Percentiles rank a stretch among this genome's conserved stretches.
These are phyloP conservation scores for Geranium brycei DNA, from an alignment of 345 rosid genomes.

Conservation along the genomic window DNA sequence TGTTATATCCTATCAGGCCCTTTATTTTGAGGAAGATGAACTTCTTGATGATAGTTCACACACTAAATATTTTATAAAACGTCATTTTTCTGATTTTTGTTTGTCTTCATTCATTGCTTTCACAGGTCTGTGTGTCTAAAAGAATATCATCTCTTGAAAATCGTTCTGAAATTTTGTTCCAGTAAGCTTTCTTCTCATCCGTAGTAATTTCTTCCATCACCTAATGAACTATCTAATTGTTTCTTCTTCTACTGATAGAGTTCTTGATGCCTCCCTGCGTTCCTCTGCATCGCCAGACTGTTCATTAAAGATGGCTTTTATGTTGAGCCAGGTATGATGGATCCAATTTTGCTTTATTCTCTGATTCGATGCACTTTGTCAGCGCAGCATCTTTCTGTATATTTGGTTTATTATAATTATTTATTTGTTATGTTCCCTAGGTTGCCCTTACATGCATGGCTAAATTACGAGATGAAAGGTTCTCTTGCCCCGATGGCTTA, in stretches of 20 bases:
- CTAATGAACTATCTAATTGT: conserved; percentile 14
- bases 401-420: conserved; percentile 3
- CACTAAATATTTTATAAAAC: not conserved
- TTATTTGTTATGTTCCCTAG: conserved; percentile 25
- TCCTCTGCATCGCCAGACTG: conserved; percentile 96
- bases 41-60: too few relatives aligned
- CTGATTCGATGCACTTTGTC: not conserved
- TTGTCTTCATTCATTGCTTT: conserved; percentile 7
- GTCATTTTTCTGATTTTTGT: conserved; percentile 6
- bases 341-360: not conserved
- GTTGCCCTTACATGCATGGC: conserved; percentile 99
- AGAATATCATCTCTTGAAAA: conserved; percentile 58
- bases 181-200: conserved; percentile 32
- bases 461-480: conserved; percentile 80
- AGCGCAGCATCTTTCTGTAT: not conserved
- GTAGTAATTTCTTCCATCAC: conserved; percentile 7
- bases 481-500: conserved; percentile 45
- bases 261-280: conserved; percentile 78
- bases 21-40: not conserved
- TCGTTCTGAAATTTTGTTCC: conserved; percentile 66
- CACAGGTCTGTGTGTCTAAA: conserved; percentile 70
- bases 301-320: conserved; percentile 80
- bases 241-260: conserved; percentile 39
- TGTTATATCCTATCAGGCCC: too few relatives aligned
- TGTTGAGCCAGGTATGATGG: conserved; percentile 52